Percentiles rank a stretch among this genome's conserved stretches.
Conservation (phyloP, 2,329 filamentous ascomycete genomes). For the Cladosporium sp. region DNA sequence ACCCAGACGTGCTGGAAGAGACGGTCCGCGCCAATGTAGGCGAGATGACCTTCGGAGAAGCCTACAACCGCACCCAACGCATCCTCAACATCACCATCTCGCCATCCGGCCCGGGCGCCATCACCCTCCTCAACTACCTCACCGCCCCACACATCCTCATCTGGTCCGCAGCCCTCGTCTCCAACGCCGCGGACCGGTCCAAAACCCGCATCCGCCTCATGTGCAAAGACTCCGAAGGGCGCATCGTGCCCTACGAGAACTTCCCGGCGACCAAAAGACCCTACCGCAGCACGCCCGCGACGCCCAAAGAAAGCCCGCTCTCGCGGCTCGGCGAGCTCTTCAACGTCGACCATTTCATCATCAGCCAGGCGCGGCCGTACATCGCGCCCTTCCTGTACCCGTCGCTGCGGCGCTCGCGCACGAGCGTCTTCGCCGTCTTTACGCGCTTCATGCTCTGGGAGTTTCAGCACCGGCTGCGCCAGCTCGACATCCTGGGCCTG, state of each 20-base stretch:
- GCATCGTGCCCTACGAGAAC: conserved; percentile 58
- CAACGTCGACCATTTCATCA: conserved; percentile 92
- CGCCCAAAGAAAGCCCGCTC: conserved; percentile 42
- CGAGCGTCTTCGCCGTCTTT: conserved; percentile 18
- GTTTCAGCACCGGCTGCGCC: conserved; percentile 70
- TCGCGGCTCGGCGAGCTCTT: conserved; percentile 73
- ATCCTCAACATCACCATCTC: conserved; percentile 89
- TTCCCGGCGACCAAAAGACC: neutral
- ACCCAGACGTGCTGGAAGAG: conserved; percentile 73
- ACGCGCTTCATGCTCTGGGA: conserved; percentile 68
- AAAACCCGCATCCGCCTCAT: conserved; percentile 46
- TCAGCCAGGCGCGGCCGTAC: conserved; percentile 87
- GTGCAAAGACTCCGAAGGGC: conserved; percentile 69
- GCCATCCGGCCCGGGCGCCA: conserved; percentile 65
- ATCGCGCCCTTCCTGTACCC: conserved; percentile 58
- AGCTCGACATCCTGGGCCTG: conserved; percentile 66
- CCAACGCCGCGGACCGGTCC: conserved; percentile 47
- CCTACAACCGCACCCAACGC: conserved; percentile 75
- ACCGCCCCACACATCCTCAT: conserved; percentile 91
- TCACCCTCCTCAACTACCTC: conserved; percentile 82
- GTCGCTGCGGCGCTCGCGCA: conserved; percentile 1
- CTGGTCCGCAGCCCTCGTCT: conserved; percentile 71
- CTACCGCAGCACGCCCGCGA: neutral
- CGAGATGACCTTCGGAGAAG: conserved; percentile 88
- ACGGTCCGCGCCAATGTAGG: conserved; percentile 81